These are phyloP conservation scores for Colletotrichum trifolii DNA, from an alignment of 2,329 filamentous ascomycete species.

Conservation along the genomic window DNA sequence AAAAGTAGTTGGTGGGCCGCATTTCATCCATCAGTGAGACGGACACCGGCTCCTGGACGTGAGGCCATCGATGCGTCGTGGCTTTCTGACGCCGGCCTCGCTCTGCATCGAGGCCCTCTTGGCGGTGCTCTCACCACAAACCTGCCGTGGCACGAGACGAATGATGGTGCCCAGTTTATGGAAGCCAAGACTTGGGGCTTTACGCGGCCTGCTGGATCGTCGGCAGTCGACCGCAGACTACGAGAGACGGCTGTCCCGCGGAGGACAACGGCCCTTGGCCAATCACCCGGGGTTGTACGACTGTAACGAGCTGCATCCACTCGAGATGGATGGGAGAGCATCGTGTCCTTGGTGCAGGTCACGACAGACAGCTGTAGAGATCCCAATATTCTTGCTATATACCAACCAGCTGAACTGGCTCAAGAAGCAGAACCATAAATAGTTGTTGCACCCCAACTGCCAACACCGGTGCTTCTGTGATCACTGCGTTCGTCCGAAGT, in stretches of 20 bases:
- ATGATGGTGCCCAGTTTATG: no score
- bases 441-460: no score
- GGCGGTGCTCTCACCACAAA: neutral
- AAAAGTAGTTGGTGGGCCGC: constrained; percentile 6
- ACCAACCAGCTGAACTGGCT: no score
- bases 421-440: no score
- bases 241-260: neutral
- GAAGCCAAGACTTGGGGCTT: no score
- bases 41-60: neutral
- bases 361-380: no score
- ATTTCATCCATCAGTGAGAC: constrained; percentile 8
- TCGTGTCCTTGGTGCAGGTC: neutral
- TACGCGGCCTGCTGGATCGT: neutral
- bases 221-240: neutral
- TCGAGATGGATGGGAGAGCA: constrained; percentile 1
- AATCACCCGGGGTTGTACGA: constrained; percentile 1
- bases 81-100: no score
- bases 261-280: constrained; percentile 1
- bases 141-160: no score
- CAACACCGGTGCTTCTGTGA: no score
- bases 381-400: no score
- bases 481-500: no score
- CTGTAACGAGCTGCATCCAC: constrained; percentile 1
- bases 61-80: neutral
- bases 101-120: constrained; percentile 4